Conservation (phyloP, 441 rosid species). For the Pelargonium myrrhifolium region DNA sequence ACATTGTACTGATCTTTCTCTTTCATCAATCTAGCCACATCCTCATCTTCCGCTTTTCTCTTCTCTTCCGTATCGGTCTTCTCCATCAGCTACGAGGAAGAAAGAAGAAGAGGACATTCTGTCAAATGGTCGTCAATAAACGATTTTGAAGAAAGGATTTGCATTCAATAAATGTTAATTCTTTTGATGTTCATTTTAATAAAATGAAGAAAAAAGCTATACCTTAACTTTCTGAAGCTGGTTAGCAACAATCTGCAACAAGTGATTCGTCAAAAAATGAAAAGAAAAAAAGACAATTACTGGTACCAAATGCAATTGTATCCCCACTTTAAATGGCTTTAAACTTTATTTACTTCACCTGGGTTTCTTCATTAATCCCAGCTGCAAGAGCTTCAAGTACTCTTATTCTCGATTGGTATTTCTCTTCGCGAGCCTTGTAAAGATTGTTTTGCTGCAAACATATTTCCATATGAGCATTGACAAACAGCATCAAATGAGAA, state of each 20-base stretch:
- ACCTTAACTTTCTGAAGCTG: conserved; percentile 68
- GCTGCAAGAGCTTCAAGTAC: conserved; percentile 72
- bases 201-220: background rate
- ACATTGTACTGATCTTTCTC: conserved; percentile 46
- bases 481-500: conserved; percentile 10
- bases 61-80: conserved; percentile 59
- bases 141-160: too few species aligned
- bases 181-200: too few species aligned
- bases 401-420: conserved; percentile 66
- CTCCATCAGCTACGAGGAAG: conserved; percentile 39
- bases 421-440: conserved; percentile 77
- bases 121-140: background rate
- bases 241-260: conserved; percentile 47
- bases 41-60: conserved; percentile 56
- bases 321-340: background rate
- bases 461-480: conserved; percentile 19
- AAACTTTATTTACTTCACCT: conserved; percentile 36
- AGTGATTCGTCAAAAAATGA: conserved; percentile 18
- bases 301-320: conserved; percentile 14
- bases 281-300: background rate
- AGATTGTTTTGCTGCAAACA: conserved; percentile 72
- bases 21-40: conserved; percentile 38
- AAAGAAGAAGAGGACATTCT: background rate
- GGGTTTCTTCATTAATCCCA: conserved; percentile 62
- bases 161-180: too few species aligned